phyloP scores from a whole-genome alignment of 1,139 yeast genomes.

The Suhomyces maxii region DNA sequence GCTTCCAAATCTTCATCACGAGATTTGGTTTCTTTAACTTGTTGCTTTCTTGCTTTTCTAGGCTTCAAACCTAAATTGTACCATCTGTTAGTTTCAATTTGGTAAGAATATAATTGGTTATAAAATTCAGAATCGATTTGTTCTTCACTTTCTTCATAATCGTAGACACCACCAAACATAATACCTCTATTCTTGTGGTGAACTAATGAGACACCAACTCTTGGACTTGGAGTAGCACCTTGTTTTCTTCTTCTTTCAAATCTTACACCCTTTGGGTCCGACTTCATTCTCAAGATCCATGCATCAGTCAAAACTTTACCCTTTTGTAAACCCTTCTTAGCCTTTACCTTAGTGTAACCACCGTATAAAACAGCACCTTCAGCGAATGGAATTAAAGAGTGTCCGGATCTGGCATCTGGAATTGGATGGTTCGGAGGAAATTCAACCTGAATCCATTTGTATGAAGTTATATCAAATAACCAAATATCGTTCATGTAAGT shows the following conservation, averaged over 20 bases:
- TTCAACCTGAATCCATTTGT: conserved; percentile 89
- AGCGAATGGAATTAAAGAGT: conserved; percentile 75
- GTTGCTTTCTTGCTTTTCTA: conserved; percentile 51
- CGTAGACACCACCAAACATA: conserved; percentile 93
- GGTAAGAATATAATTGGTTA: conserved; percentile 79
- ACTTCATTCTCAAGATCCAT: conserved; percentile 86
- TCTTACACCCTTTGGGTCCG: conserved; percentile 73
- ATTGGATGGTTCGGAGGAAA: conserved; percentile 77
- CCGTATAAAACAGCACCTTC: conserved; percentile 91
- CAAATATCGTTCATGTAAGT: conserved; percentile 84
- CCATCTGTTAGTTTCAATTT: conserved; percentile 89
- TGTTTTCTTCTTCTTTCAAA: conserved; percentile 91
- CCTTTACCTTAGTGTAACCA: conserved; percentile 92
- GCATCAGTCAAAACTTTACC: conserved; percentile 89
- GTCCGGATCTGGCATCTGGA: conserved; percentile 95
- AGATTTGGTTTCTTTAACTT: conserved; percentile 46
- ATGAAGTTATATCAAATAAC: conserved; percentile 86
- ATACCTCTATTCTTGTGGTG: conserved; percentile 91
- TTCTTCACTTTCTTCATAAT: conserved; percentile 93
- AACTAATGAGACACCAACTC: conserved; percentile 94
- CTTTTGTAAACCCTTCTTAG: conserved; percentile 83
- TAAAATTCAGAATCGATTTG: conserved; percentile 81
- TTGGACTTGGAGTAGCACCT: conserved; percentile 84
- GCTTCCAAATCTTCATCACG: conserved; percentile 85
- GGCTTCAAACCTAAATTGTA: conserved; percentile 69